Evolutionary conservation across 1,139 yeast genomes (phyloP), one percentile per base, ranked within the genome.

Genomic region (Protomyces pachydermus): DNA sequence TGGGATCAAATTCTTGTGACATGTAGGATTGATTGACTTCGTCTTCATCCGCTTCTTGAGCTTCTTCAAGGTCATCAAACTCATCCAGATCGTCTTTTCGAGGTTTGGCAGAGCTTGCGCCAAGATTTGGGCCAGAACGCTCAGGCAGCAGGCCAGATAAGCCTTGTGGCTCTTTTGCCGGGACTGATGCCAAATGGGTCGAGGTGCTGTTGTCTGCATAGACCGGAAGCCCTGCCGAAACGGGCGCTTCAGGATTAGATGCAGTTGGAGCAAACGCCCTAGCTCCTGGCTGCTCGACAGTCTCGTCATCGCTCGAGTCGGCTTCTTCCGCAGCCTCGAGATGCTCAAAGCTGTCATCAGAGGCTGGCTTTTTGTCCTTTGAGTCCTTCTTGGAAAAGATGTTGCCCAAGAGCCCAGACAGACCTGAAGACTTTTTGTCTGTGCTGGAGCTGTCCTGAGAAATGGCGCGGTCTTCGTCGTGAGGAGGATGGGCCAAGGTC

Each of bases 41-140:
- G 18, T 58, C 62, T 5, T 58, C 62, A 20, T 58, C 62, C 10
- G 28, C 62, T 32, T 58, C 62, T 16, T 46, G 45, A 25, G 62
- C 62, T 34, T 58, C 62, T n/a, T 58, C 62, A 23, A 58, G 56
- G n/a, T 58, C 62, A 16, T 58, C 62, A 52, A 58, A 58, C 28
- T 58, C 62, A 38, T 58, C 62, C 12, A 58, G 37, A 4, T 58
- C 62, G 34, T 58, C 62, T 6, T 32, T 6, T 53, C 37, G 50
- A 8, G 48, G 25, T 20, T 51, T 57, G 10, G 42, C 20, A 10
- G 55, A 10, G 3, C 8, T 12, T 14, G 37, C 42, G 9, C n/a
- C 38, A 18, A 14, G 20, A 52, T 28, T 14, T 8, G 42, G 25
- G 18, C 23, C 34, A 14, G 56, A 32, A 9, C 37, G 58, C 52